Conservation (phyloP, 805 yeast species). For the Priceomyces haplophilus region DNA sequence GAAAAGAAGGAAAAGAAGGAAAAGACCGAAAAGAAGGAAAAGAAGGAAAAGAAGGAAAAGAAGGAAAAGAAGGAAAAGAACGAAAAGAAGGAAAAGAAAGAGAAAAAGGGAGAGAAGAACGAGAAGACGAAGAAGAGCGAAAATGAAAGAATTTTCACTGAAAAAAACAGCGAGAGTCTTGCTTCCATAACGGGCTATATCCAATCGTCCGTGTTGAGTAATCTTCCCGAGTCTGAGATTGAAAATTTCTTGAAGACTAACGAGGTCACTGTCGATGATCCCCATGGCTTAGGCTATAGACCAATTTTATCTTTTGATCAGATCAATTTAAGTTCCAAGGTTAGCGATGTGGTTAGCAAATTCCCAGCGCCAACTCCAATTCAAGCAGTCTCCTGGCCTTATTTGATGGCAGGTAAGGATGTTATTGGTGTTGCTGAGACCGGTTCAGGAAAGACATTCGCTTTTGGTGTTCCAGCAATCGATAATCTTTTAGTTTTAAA, state of each 20-base stretch:
- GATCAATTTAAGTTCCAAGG: conserved; percentile 49
- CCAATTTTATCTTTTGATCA: conserved; percentile 72
- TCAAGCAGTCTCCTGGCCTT: conserved; percentile 95
- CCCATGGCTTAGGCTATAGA: conserved; percentile 46
- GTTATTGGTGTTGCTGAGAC: conserved; percentile 98
- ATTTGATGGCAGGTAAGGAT: conserved; percentile 69
- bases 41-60: conserved; percentile 20
- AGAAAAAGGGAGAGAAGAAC: conserved; percentile 31
- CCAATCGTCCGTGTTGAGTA: conserved; percentile 38
- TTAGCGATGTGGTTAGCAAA: conserved; percentile 59
- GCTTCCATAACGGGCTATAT: conserved; percentile 18
- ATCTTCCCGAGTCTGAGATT: conserved; percentile 52
- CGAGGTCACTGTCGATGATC: conserved; percentile 79
- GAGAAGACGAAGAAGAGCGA: conserved; percentile 24
- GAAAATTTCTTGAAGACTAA: conserved; percentile 63
- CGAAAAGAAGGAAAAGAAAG: conserved; percentile 38
- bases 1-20: conserved; percentile 28
- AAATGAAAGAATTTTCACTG: conserved; percentile 20
- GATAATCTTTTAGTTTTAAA: conserved; percentile 53
- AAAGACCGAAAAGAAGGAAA: conserved; percentile 22
- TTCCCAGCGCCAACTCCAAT: conserved; percentile 94
- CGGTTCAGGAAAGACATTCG: conserved; percentile 96
- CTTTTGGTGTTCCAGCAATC: conserved; percentile 97
- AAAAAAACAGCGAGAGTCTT: conserved; percentile 4
- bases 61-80: conserved; percentile 24